Evolutionary conservation across 306 rosid species (phyloP).

Genomic region (Albizia julibrissin): DNA sequence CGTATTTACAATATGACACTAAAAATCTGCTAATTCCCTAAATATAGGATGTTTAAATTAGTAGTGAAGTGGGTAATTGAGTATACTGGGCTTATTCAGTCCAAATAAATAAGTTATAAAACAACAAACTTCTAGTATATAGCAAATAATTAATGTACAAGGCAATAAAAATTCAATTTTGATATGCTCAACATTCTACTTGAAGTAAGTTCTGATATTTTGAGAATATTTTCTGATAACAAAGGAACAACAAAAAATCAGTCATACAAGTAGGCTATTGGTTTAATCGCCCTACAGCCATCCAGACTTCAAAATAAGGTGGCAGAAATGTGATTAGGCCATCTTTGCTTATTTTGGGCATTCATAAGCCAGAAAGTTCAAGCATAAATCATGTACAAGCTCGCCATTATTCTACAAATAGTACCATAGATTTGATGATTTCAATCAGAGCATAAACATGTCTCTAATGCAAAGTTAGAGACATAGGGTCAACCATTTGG

Average conservation of each 20-base stretch:
- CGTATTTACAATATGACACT: conserved; percentile 5
- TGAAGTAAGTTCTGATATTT: background rate
- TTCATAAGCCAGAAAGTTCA: conserved; percentile 6
- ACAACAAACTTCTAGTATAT: conserved; percentile 3
- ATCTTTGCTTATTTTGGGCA: background rate
- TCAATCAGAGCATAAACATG: background rate
- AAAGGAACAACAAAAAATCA: conserved; percentile 10
- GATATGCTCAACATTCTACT: background rate
- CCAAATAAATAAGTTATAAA: conserved; percentile 10
- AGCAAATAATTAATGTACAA: background rate
- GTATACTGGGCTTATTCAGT: conserved; percentile 16
- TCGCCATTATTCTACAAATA: background rate
- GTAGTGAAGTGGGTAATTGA: background rate
- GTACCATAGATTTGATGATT: background rate
- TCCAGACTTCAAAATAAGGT: background rate
- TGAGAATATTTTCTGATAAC: background rate
- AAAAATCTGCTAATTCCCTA: conserved; percentile 1
- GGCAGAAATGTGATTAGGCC: background rate
- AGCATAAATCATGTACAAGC: background rate
- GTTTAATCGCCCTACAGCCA: background rate
- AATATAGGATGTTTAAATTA: conserved; percentile 3
- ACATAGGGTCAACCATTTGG: background rate
- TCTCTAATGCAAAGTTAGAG: background rate
- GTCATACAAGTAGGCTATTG: conserved; percentile 1
- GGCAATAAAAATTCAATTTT: background rate